Evolutionary conservation across 2,329 filamentous ascomycete genomes (phyloP), one percentile per base, ranked within the genome.

Genomic region (Elsinoe fawcettii): DNA sequence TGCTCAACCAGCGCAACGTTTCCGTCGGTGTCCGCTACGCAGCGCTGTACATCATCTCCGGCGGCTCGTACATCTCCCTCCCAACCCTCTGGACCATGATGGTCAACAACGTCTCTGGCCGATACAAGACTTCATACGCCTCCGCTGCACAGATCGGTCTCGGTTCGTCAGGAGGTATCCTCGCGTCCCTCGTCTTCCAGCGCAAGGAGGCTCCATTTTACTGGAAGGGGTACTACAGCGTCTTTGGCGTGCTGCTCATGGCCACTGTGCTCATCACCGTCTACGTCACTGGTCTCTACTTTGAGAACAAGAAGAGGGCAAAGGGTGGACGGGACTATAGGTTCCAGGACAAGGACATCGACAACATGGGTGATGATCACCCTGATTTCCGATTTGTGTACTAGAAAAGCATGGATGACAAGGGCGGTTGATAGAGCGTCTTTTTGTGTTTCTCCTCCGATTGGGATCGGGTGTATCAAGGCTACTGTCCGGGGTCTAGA

Each of bases 321-420:
- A 64, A 70, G 5, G 77, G 78, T 0, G 72, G 75, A 61, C 69
- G 75, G 44, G 75, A 80, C 62, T 66, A 70, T 43, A 69, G 76
- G 39, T 64, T 79, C 20, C 59, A 65, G 12, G 69, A 67, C 22
- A 67, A 70, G 25, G 74, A 77, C 64, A 64, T 70, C 8, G 70
- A 74, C 49, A 80, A 80, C 60, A 68, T 80, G 63, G 77, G 77
- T 0, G 77, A 80, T 59, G 73, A 77, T 58, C 76, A 80, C 65
- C 77, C 77, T 3, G 66, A 66, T 27, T 80, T 78, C 62, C 71
- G 76, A 49, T 75, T 77, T 39, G 49, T 51, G 7, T 57, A 57
- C 41, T 57, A 51, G 51, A 32, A 44, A 20, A 32, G 34, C 34
- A 37, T 37, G 30, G 30, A 32, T n/a, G 37, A 7, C n/a, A 44